A percentile compares a stretch with the other conserved stretches of the same genome.
Evolutionary conservation across 1,284 basidiomycete genomes (phyloP).

Genomic region (Ceratobasidium sp.): DNA sequence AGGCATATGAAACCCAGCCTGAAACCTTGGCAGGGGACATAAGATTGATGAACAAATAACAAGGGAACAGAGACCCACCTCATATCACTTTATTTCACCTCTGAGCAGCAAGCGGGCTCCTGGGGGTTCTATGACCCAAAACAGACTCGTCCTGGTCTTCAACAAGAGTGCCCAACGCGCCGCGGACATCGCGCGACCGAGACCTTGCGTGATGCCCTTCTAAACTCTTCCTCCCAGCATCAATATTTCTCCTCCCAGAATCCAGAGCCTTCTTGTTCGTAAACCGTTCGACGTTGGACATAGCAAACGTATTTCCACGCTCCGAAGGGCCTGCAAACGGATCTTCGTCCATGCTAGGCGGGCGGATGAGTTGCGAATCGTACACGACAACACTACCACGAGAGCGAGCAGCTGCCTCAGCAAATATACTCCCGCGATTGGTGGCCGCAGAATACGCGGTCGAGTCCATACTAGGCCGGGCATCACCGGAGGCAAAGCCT

Average conservation of each 20-base stretch:
- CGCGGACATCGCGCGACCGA: conserved; percentile 20
- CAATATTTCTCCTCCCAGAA: conserved; percentile 36
- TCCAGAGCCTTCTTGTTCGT: conserved; percentile 22
- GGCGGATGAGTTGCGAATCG: conserved; percentile 6
- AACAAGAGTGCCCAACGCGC: conserved; percentile 29
- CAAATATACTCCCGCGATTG: conserved; percentile 41
- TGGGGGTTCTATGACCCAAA: not conserved
- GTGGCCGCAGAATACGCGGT: conserved; percentile 10
- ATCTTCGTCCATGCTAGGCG: conserved; percentile 28
- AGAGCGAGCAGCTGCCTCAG: conserved; percentile 18
- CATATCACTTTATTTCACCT: not conserved
- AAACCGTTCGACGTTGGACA: conserved; percentile 14
- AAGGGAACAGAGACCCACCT: not conserved
- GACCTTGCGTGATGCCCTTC: conserved; percentile 25
- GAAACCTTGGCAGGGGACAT: not conserved
- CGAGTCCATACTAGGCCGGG: conserved; percentile 37
- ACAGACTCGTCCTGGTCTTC: conserved; percentile 30
- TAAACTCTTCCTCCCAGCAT: conserved; percentile 28
- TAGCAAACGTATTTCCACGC: not conserved
- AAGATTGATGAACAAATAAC: not conserved
- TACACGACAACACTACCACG: conserved; percentile 38
- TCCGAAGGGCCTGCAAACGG: conserved; percentile 31
- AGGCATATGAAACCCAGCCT: not conserved
- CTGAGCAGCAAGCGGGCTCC: not conserved
- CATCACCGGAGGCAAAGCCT: conserved; percentile 10